Evolutionary conservation across 768 basidiomycete genomes (phyloP), one percentile per base, ranked within the genome.

Genomic region (Daedaleopsis sinensis): DNA sequence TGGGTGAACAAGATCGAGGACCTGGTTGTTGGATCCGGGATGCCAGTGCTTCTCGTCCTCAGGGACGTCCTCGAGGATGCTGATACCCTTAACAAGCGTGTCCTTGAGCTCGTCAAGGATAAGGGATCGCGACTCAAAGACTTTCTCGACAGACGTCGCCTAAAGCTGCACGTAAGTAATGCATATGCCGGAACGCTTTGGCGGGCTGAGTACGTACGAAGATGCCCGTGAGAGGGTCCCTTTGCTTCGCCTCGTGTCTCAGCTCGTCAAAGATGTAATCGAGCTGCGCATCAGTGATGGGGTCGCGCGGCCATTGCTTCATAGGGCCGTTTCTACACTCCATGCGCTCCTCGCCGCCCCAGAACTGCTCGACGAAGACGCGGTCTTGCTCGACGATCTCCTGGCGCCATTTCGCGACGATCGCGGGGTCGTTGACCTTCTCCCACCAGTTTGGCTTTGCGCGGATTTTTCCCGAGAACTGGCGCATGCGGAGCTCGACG

Each of bases 1-100:
- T 36, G 81, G 81, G 53, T 82, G 78, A 0, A 81, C 77, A 21
- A 81, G 70, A 58, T 82, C 79, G 42, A 79, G 74, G 0, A 82
- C 80, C 51, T 75, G 75, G 5, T 72, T 67, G 61, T 80, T 70
- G 1, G 78, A 77, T 1, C 73, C 71, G 12, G 80, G 81, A 63
- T 81, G 80, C 80, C 80, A 82, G 64, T 82, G 80, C 43, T 74
- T 77, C 54, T 70, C 23, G 0, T 67, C 67, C 6, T 73, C 76
- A 0, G 76, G 74, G 2, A 78, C 70, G 48, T 72, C 62, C 62
- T 82, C 78, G 37, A 81, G 76, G 6, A 27, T 5, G 11, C 36
- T 21, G 50, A 58, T 37, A 7, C 36, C 57, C 24, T 12, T 5
- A 11, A 58, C n/a, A 12, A 58, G 57, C 2, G 18, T 7, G 10